Base-by-base conservation (phyloP, 495 filamentous ascomycete species). In the Lasiosphaeria hispida region DNA sequence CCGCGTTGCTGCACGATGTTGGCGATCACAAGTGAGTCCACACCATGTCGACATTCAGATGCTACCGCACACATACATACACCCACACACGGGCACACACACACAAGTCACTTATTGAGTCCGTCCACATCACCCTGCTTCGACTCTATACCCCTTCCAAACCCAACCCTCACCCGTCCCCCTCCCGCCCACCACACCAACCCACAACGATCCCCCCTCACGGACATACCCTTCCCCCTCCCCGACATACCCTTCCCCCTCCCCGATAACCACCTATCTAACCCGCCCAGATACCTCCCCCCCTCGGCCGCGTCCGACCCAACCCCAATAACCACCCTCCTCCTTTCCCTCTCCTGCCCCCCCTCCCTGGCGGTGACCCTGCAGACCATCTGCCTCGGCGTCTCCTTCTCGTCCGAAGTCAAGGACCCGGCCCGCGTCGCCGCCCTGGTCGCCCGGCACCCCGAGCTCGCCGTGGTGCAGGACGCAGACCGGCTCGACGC, bases 401-500 rank as follows among this genome's bases (percentile, higher is more conserved):
- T 97, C 11, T 90, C 87, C 41, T 96, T 89, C 69, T 82, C 84
- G n/a, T 80, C 80, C 45, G 92, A 96, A 64, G 72, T 76, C 57
- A 81, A 82, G 60, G 72, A 90, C 61, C 81, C 85, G 0, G 57
- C 67, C 11, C 65, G 66, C 33, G 80, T 89, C 0, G 69, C 70
- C 1, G 62, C 63, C 0, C 69, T 90, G 6, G 73, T 94, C 10
- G 62, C 68, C 5, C 53, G 76, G 36, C 75, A 87, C 66, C 88
- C 86, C 0, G 92, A 96, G 71, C 74, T 96, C 6, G 90, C 63
- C 0, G 80, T 95, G 43, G 91, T 96, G 10, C 92, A 96, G 71
- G 92, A 96, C 71, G 92, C 92, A 1, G 92, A 96, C 74, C 79
- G 92, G 8, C 74, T 96, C 39, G 92, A 96, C 78, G 91, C 92